Evolutionary conservation across 2,329 filamentous ascomycete species (phyloP), one percentile per base, ranked within the genome.

Genomic region (Fusarium beomiforme): DNA sequence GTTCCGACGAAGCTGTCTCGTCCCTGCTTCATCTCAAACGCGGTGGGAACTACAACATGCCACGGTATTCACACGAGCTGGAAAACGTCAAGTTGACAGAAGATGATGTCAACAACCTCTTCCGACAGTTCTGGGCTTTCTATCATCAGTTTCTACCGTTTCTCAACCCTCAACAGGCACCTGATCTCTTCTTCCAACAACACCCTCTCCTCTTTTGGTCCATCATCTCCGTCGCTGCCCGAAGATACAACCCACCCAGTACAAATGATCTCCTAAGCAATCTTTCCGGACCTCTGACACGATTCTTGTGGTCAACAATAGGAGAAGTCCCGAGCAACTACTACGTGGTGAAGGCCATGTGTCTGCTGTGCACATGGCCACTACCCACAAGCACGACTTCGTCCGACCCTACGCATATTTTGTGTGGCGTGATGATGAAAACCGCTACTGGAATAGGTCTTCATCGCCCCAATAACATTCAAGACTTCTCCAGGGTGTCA

Each of bases 121-220:
- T 94, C 81, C 85, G 86, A 81, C 90, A 93, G 76, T 95, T 92
- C 81, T 95, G 93, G 83, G 83, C 85, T 67, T 89, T 85, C 76
- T 95, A 94, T 78, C 93, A 96, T 78, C 90, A 89, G 2, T 95
- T 93, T 77, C 82, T 95, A 19, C 92, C 93, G 1, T 92, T 95
- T 76, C 87, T 95, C 71, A 92, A 90, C 75, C 85, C 89, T 9
- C 78, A 85, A 13, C 89, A 91, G 71, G 82, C 88, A 1, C 91
- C 93, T 3, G 92, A 96, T 49, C 85, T 90, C 63, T 96, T 93
- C 78, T 92, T 92, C 77, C 87, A 90, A 65, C 91, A 95, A 75
- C 92, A 94, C 54, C 90, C 91, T 7, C 85, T 97, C 17, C 87
- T 97, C 3, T 97, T 97, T 81, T 97, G 94, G 94, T 88, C 92